Conservation (phyloP, 371 early-diverging fungal species). For the Rhizopus stolonifer region DNA sequence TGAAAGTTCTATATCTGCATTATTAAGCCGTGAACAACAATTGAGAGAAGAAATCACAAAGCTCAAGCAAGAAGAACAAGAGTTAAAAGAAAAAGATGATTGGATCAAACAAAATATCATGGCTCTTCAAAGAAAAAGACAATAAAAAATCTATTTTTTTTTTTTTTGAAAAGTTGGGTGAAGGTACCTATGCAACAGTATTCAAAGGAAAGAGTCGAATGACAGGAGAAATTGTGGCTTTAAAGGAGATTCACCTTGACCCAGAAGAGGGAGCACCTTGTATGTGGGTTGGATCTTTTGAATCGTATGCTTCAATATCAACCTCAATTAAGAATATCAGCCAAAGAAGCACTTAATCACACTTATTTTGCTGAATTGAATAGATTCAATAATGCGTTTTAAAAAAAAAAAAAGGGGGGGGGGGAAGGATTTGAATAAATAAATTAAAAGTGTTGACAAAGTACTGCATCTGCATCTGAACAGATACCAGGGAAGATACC, state of each 20-base stretch:
- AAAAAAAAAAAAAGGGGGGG: not conserved
- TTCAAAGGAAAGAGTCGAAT: constrained; percentile 92
- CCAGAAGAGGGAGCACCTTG: constrained; percentile 94
- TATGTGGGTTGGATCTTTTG: constrained; percentile 74
- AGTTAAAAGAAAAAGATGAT: constrained; percentile 42
- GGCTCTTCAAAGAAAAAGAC: constrained; percentile 38
- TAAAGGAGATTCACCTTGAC: constrained; percentile 95
- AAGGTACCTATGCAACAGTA: constrained; percentile 99
- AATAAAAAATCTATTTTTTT: constrained; percentile 6
- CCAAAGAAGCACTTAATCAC: constrained; percentile 83
- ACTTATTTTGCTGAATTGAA: constrained; percentile 74
- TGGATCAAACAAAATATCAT: constrained; percentile 47
- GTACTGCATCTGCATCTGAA: constrained; percentile 7
- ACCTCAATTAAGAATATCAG: constrained; percentile 81
- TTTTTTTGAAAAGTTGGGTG: constrained; percentile 82
- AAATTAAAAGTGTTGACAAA: constrained; percentile 15
- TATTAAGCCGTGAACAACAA: constrained; percentile 22
- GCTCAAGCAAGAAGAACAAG: constrained; percentile 45
- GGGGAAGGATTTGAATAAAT: not conserved
- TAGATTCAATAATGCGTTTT: constrained; percentile 3
- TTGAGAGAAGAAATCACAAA: constrained; percentile 48
- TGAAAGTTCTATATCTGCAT: not conserved
- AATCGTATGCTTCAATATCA: constrained; percentile 79
- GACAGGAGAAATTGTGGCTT: constrained; percentile 92
- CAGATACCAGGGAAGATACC: constrained; percentile 21